Conservation (phyloP, 2,329 filamentous ascomycete species). For the Exserohilum rostratum region DNA sequence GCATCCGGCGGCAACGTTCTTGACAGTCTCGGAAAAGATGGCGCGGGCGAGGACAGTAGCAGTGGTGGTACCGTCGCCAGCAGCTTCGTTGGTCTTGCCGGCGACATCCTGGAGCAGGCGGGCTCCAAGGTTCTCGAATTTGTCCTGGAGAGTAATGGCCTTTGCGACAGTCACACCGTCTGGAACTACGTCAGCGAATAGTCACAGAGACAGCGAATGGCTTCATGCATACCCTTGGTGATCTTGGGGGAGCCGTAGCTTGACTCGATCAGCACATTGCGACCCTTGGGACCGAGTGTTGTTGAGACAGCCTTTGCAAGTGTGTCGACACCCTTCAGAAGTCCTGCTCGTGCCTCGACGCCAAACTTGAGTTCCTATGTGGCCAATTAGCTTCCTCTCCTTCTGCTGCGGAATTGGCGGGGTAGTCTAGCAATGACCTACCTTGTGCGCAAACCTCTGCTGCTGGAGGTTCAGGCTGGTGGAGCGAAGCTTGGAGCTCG, state of each 20-base stretch:
- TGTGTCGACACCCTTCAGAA: slow-evolving; percentile 94
- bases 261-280: slow-evolving; percentile 98
- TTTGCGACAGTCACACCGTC: slow-evolving; percentile 65
- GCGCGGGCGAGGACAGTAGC: slow-evolving; percentile 95
- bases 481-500: slow-evolving; percentile 58
- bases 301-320: slow-evolving; percentile 95
- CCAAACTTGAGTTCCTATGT: slow-evolving; percentile 96
- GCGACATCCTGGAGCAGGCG: slow-evolving; percentile 96
- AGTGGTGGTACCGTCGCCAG: slow-evolving; percentile 97
- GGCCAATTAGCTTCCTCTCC: slow-evolving; percentile 3
- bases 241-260: slow-evolving; percentile 99
- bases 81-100: slow-evolving; percentile 98
- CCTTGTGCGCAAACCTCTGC: slow-evolving; percentile 97
- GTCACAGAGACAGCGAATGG: neutral
- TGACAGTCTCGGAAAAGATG: slow-evolving; percentile 99
- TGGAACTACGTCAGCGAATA: slow-evolving; percentile 32
- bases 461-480: slow-evolving; percentile 77
- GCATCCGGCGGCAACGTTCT: slow-evolving; percentile 99
- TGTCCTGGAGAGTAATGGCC: slow-evolving; percentile 93
- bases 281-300: slow-evolving; percentile 95
- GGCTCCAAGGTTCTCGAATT: slow-evolving; percentile 99
- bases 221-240: slow-evolving; percentile 77
- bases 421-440: slow-evolving; percentile 51
- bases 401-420: neutral
- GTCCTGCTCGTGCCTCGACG: slow-evolving; percentile 86